These are phyloP conservation scores for Malus domestica DNA, from an alignment of 306 rosid species.

Conservation along the genomic window ASM211411v1 NC_041791.1:3420501-3421000, in stretches of 20 bases:
- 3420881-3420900: not conserved
- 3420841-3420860: not conserved
- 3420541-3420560: not conserved
- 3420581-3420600: not conserved
- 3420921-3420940: no score
- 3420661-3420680: not conserved
- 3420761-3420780: not conserved
- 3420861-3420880: not conserved
- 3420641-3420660: not conserved
- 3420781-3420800: slow-evolving; percentile 16
- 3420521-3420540: slow-evolving; percentile 9
- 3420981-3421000: fast-evolving
- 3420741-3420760: slow-evolving; percentile 12
- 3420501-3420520: slow-evolving; percentile 16
- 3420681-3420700: not conserved
- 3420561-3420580: not conserved
- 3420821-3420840: not conserved
- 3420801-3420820: not conserved
- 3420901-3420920: not conserved
- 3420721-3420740: not conserved
- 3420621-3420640: slow-evolving; percentile 6
- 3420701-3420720: slow-evolving; percentile 8
- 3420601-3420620: not conserved
- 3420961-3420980: no score
- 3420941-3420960: fast-evolving